Evolutionary conservation across 305 asterid species (phyloP), one percentile per base, ranked within the genome.

Genomic region (Rubia occidens): DNA sequence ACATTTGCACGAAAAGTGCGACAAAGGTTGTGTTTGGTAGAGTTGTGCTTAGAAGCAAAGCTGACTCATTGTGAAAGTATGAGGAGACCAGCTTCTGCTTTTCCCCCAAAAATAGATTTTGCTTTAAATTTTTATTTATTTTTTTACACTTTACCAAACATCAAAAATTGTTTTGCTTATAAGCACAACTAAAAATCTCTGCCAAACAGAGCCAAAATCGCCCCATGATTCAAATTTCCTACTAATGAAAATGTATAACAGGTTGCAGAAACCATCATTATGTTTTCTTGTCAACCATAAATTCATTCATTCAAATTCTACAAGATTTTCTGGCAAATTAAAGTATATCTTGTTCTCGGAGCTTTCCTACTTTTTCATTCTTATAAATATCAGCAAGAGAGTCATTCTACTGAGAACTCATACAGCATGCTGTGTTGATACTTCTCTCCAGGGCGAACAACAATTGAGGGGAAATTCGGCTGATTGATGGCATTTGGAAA

Each of bases 401-500:
- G 18, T 74, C 71, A 83, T 82, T 85, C 87, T 60, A 78, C 74
- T 6, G 96, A 89, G 75, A 90, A 94, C 73, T 94, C 97, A 66
- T 69, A 90, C 79, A 90, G 21, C 96, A 94, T 94, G 76, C 80
- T 87, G 70, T 94, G 97, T 77, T 73, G 81, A 77, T 94, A 86
- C 83, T 81, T 85, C 82, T 79, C 96, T 14, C 94, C 94, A 5
- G 96, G 91, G 18, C 79, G 86, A 75, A 94, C 87, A 10, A 90
- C 81, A 20, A 90, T 80, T 0, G 87, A 82, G 1, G 99, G 97
- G 55, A 94, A 94, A 59, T 83, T 86, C 1, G 91, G 78, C 69
- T 85, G 82, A 78, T 94, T 94, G 66, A 94, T 72, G 9, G 97
- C 97, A 78, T 90, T 94, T 0, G 97, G 99, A 69, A 89, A 90